Base-by-base conservation (phyloP, 768 basidiomycete genomes). In the Mycena leptocephala region DNA sequence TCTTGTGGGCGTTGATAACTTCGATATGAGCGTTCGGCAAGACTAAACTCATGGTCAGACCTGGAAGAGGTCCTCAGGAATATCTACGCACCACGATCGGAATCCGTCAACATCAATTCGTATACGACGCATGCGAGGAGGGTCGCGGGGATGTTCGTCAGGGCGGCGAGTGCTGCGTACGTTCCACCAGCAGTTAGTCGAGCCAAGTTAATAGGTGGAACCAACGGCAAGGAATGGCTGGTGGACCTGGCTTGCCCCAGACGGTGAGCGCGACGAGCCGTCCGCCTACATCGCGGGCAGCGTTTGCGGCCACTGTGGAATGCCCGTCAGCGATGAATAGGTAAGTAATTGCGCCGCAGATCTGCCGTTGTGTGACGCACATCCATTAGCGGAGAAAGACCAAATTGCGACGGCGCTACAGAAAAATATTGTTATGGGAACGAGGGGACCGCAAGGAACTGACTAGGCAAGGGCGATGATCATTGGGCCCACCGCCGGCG, bases 231-330 rank as follows among this genome's bases (percentile, higher is more conserved):
- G 3, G 11, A 22, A 18, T n/a, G 18, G 22, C 48, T 9, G 16
- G 65, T 82, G 26, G 75, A 87, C 89, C 88, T 74, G 81, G 78
- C 5, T 33, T 78, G 20, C 93, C 93, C 89, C 91, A 94, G 64
- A 94, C 88, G 3, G 92, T 86, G 82, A 95, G 80, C 1, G 88
- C 90, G 77, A 89, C 88, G 24, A 94, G 75, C 22, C 93, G 90
- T 4, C 88, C 91, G 26, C 94, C 94, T 53, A 95, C 28, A 80
- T 94, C 94, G 79, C 94, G 92, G 24, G 93, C 93, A 2, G 92
- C 85, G 81, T 95, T 95, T 32, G 93, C 86, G 13, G 92, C 88
- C 62, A 95, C 70, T 71, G 41, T 24, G n/a, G 8, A 26, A 30
- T 55, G 24, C 51, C 30, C 24, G 32, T 10, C 32, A 4, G 26